Evolutionary conservation across 2,329 filamentous ascomycete species (phyloP), one percentile per base, ranked within the genome.

Genomic region (Lecanoromycetidae sp.): DNA sequence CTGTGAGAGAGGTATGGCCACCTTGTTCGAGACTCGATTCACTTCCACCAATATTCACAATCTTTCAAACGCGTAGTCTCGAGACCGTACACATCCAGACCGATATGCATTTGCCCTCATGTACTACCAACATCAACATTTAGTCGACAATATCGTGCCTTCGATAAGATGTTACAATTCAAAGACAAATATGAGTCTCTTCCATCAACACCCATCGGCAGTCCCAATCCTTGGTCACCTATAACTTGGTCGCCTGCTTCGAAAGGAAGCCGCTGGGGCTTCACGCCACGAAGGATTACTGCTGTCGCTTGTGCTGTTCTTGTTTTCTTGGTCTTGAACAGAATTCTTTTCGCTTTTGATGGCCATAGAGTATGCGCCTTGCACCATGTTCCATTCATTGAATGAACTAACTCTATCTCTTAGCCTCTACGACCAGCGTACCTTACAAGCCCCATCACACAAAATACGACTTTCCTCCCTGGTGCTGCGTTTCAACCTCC

Each of bases 401-500:
- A 6, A 15, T 6, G 5, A 13, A 33, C 23, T 44, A 17, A 36
- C 29, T 20, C 12, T 8, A n/a, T 29, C 7, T 22, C 10, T 33
- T 22, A 55, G 53, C 26, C 43, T 19, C 49, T 25, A 20, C 48
- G 53, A 23, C 51, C 53, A 37, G 35, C 44, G 35, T 53, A 55
- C 26, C 48, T 53, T n/a, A 55, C 49, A 17, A 32, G 32, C 4
- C 12, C 22, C 7, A 25, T 49, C 15, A 35, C 46, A 10, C 50
- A 52, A 26, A 55, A 55, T 27, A 30, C 50, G 7, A 53, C 49
- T 10, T 36, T 48, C 32, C 23, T 52, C 23, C 46, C 48, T 13
- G 41, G 53, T 30, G 51, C 53, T 19, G 53, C 57, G 4, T 58
- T 57, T 33, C 54, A 55, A 36, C 55, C 57, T 15, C 55, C 58